Evolutionary conservation across 345 rosid genomes (phyloP), one percentile per base, ranked within the genome.

Genomic region (Hypericum perforatum): DNA sequence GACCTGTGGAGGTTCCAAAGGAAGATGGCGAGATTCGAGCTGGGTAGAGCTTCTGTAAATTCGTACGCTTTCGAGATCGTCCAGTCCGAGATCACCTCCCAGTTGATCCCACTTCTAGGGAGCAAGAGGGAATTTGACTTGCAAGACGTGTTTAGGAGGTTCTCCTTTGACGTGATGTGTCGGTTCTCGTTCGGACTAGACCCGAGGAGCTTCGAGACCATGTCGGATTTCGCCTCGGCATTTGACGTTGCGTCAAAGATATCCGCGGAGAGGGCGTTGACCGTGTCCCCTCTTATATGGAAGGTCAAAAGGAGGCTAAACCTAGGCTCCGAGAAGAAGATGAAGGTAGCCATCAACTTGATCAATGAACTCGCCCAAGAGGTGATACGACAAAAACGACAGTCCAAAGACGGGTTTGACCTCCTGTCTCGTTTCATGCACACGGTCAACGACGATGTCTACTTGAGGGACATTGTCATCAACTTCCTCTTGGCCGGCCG

Each of bases 401-500:
- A 74, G 32, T 22, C 32, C 4, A 9, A 71, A 72, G 42, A 49
- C 59, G 39, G 80, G 73, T 8, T 56, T 62, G 95, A 82, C 74
- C 82, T 86, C 9, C 52, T 86, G 2, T 80, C 90, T 37, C 81
- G 90, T 15, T 82, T 86, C 73, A 78, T 86, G 84, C 45, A 57
- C 2, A 68, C 69, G 8, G 57, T 78, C 3, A 60, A 45, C 37
- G 81, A 76, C 8, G 85, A 75, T 2, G 60, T 64, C 5, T 75
- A 64, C 48, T 54, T 86, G 36, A 63, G 86, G 43, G 95, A 86
- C 52, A 79, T 86, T 61, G 78, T 86, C 0, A 71, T 78, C 36
- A 86, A 91, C 61, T 86, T 86, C 51, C 51, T 81, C 5, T 49
- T 81, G 41, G 78, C 87, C n/a, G 79, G 88, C 7, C 81, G 84